phyloP scores from a whole-genome alignment of 345 rosid species.

The Syzygium grande region DNA sequence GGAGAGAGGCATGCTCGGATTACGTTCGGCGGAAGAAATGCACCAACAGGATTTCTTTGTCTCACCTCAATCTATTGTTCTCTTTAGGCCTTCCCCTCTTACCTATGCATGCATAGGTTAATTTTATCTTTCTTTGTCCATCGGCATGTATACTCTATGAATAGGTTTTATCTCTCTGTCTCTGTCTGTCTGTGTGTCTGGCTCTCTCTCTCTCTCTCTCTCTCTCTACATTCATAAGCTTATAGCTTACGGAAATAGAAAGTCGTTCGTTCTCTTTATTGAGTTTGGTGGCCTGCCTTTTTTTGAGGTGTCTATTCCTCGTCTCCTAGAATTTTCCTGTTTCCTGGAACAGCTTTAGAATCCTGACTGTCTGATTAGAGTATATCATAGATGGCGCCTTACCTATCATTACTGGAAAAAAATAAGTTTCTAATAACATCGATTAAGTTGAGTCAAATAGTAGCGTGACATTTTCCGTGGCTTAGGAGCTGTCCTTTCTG shows the following conservation, averaged over 20 bases:
- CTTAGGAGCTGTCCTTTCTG: background rate
- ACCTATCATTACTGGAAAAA: background rate
- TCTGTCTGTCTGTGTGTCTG: too few species aligned
- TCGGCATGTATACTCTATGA: background rate
- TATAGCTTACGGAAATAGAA: background rate
- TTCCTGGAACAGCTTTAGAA: background rate
- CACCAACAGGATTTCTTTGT: slow-evolving; percentile 54
- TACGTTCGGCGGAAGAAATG: slow-evolving; percentile 63
- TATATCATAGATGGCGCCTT: background rate
- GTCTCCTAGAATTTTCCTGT: background rate
- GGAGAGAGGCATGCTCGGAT: slow-evolving; percentile 70
- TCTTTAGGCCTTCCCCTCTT: background rate
- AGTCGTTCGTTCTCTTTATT: background rate
- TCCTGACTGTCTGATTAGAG: background rate
- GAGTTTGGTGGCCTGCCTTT: background rate
- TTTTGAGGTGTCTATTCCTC: background rate
- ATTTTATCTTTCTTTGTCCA: background rate
- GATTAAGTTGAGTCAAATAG: background rate
- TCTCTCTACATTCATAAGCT: background rate
- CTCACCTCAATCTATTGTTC: background rate
- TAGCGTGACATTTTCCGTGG: background rate
- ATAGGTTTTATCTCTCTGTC: background rate
- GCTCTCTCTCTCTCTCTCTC: too few species aligned
- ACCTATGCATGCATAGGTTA: background rate
- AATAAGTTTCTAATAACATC: background rate